Conservation (phyloP, 2,329 filamentous ascomycete genomes). For the Hirsutella thompsonii region DNA sequence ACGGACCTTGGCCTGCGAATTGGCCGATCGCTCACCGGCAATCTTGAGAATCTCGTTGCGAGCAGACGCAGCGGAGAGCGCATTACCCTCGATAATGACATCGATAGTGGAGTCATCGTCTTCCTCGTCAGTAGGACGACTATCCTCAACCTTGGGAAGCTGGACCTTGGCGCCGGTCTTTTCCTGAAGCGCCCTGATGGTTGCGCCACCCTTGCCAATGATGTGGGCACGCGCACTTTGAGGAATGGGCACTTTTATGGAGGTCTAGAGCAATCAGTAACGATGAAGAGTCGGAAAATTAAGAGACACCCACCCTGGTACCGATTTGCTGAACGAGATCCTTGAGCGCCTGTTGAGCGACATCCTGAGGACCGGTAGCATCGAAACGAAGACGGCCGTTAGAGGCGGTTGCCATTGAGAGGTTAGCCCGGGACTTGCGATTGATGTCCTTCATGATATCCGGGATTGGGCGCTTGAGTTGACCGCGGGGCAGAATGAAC, state of each 20-base stretch:
- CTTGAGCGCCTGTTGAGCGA: slow-evolving; percentile 77
- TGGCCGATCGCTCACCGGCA: slow-evolving; percentile 73
- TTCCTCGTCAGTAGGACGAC: slow-evolving; percentile 37
- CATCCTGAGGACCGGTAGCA: slow-evolving; percentile 70
- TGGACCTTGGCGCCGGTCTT: slow-evolving; percentile 84
- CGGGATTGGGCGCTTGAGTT: slow-evolving; percentile 72
- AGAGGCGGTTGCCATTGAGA: slow-evolving; percentile 63
- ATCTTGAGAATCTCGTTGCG: slow-evolving; percentile 76
- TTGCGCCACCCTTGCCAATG: slow-evolving; percentile 83
- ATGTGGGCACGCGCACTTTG: slow-evolving; percentile 75
- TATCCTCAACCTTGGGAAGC: slow-evolving; percentile 68
- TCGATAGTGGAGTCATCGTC: slow-evolving; percentile 78
- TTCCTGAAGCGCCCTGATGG: slow-evolving; percentile 81
- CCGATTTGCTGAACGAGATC: slow-evolving; percentile 83
- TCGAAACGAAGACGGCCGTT: slow-evolving; percentile 69
- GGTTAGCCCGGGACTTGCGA: slow-evolving; percentile 74
- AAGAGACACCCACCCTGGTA: slow-evolving; percentile 57
- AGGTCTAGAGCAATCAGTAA: slow-evolving; percentile 21
- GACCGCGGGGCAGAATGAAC: slow-evolving; percentile 61
- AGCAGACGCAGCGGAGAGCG: slow-evolving; percentile 73
- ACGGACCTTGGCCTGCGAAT: slow-evolving; percentile 68
- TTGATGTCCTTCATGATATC: slow-evolving; percentile 90
- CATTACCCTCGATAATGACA: slow-evolving; percentile 82
- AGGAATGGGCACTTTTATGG: slow-evolving; percentile 69
- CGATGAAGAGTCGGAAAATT: too few relatives aligned